A percentile compares a stretch with the other conserved stretches of the same genome.
phyloP scores from a whole-genome alignment of 768 basidiomycete species.

The Termitomyces sp. region DNA sequence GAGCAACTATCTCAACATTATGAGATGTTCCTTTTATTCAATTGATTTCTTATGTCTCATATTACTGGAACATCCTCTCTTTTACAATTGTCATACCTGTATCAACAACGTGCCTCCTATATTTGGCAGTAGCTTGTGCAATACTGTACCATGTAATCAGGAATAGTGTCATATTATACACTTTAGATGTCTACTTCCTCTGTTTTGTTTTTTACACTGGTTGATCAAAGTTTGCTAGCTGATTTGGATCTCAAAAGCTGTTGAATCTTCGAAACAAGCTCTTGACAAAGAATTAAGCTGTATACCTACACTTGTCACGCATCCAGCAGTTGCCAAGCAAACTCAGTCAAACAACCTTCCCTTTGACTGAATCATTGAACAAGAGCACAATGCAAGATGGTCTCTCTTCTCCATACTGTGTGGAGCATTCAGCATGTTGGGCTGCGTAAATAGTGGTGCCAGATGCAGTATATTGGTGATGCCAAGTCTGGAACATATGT shows the following conservation, averaged over 20 bases:
- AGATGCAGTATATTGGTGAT: conserved; percentile 91
- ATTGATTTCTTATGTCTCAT: conserved; percentile 12
- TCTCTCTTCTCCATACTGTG: conserved; percentile 71
- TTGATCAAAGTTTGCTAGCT: too few relatives aligned
- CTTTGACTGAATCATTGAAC: background rate
- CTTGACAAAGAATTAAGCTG: too few relatives aligned
- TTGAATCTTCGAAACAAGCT: too few relatives aligned
- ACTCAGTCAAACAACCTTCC: conserved; percentile 24
- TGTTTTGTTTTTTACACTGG: background rate
- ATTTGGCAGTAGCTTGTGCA: background rate
- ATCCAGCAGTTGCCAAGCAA: conserved; percentile 16
- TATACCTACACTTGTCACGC: too few relatives aligned
- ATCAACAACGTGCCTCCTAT: conserved; percentile 3
- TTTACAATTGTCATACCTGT: conserved; percentile 5
- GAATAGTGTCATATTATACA: conserved; percentile 18
- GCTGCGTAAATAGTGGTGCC: conserved; percentile 82
- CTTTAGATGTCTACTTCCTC: conserved; percentile 6
- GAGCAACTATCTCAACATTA: conserved; percentile 3
- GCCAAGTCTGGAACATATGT: conserved; percentile 79
- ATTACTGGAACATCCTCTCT: conserved; percentile 4
- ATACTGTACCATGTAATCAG: conserved; percentile 1
- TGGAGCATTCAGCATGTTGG: conserved; percentile 77
- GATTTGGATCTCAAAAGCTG: background rate
- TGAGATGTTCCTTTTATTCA: conserved; percentile 11
- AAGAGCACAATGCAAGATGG: conserved; percentile 33